phyloP scores from a whole-genome alignment of 805 yeast species.

The Danielia reshetovae region DNA sequence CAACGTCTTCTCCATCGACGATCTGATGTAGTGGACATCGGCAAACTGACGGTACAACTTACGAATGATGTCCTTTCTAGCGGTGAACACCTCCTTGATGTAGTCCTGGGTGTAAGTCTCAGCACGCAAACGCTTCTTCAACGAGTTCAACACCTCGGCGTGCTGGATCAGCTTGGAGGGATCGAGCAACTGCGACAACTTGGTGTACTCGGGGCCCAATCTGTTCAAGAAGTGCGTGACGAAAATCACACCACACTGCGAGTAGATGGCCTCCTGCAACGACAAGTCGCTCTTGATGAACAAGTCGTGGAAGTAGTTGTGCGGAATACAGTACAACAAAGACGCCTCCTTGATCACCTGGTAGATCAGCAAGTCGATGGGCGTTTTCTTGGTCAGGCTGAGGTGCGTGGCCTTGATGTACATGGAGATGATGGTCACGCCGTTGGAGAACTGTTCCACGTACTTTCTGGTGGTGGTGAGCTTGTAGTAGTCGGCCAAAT shows the following conservation, averaged over 20 bases:
- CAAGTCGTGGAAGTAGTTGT: constrained; percentile 69
- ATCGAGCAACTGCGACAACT: constrained; percentile 62
- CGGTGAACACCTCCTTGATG: constrained; percentile 70
- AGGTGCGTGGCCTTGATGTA: constrained; percentile 50
- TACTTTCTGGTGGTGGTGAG: constrained; percentile 83
- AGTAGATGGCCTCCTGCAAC: constrained; percentile 90
- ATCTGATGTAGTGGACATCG: constrained; percentile 77
- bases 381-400: constrained; percentile 29
- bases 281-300: constrained; percentile 77
- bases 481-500: constrained; percentile 85
- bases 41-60: constrained; percentile 90
- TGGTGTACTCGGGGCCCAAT: constrained; percentile 82
- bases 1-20: constrained; percentile 68
- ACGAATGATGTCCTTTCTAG: constrained; percentile 67
- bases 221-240: constrained; percentile 93
- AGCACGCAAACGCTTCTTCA: constrained; percentile 85
- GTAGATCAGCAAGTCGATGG: constrained; percentile 71
- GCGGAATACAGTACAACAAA: constrained; percentile 84
- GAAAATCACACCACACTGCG: constrained; percentile 89
- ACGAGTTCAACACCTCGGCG: constrained; percentile 69
- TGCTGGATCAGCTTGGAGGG: constrained; percentile 58
- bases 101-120: constrained; percentile 89
- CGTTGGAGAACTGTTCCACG: constrained; percentile 90
- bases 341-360: constrained; percentile 95
- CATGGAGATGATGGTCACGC: constrained; percentile 80